These are phyloP conservation scores for Rhizopogon roseolus DNA, from an alignment of 768 basidiomycete genomes.

Conservation along the genomic window DNA sequence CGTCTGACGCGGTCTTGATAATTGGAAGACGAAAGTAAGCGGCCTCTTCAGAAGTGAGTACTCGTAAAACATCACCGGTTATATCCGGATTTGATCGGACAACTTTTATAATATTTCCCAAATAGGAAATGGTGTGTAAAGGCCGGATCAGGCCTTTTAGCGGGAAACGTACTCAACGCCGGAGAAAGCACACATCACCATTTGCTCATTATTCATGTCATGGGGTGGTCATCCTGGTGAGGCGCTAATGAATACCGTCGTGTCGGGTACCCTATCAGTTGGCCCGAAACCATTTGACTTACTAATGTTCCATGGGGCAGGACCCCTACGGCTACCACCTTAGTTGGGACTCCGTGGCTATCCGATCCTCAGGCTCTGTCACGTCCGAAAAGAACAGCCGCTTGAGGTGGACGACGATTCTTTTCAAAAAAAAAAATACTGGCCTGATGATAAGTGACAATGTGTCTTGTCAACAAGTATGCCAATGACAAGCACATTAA, in stretches of 20 bases:
- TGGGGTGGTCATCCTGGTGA: not conserved
- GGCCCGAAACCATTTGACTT: not conserved
- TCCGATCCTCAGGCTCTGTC: not conserved
- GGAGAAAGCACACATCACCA: not conserved
- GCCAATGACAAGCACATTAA: not conserved
- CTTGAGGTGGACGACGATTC: not conserved
- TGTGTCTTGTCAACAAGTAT: not conserved
- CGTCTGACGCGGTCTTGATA: conserved; percentile 9
- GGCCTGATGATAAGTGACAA: not conserved
- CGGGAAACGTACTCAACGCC: not conserved
- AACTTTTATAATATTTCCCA: conserved; percentile 16
- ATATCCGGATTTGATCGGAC: conserved; percentile 16
- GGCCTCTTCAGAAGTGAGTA: not conserved
- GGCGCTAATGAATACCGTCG: not conserved
- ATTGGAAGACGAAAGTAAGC: conserved; percentile 3
- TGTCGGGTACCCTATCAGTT: not conserved
- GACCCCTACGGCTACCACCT: not conserved
- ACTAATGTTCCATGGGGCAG: not conserved
- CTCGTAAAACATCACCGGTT: conserved; percentile 7
- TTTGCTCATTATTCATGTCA: not conserved
- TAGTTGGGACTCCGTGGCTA: not conserved
- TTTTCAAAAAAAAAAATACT: not conserved
- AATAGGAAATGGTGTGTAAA: conserved; percentile 15
- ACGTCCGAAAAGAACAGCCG: not conserved
- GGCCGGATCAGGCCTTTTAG: conserved; percentile 22